Evolutionary conservation across 1,139 yeast species (phyloP).

Genomic region (Kurtzmaniella natalensis): DNA sequence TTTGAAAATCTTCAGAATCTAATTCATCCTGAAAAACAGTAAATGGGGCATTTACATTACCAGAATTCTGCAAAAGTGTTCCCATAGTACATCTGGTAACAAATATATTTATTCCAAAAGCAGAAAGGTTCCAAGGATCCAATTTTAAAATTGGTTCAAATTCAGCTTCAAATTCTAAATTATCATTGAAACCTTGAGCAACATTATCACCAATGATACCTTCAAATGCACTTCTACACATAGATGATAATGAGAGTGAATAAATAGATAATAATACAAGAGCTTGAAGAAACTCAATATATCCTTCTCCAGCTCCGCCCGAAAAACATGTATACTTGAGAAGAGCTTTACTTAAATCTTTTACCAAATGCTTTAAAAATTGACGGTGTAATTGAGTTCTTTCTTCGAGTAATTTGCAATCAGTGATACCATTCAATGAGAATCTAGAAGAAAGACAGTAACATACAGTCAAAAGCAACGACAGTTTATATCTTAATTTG

Average conservation of each 20-base stretch:
- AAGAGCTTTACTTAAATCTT: conserved; percentile 44
- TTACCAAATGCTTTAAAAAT: conserved; percentile 25
- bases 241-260: conserved; percentile 53
- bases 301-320: conserved; percentile 18
- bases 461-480: conserved; percentile 62
- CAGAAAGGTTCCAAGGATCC: conserved; percentile 62
- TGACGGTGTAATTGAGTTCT: conserved; percentile 18
- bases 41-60: conserved; percentile 17
- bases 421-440: conserved; percentile 21
- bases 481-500: conserved; percentile 50
- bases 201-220: conserved; percentile 1
- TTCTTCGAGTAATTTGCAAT: conserved; percentile 14
- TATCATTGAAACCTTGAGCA: not conserved
- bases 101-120: conserved; percentile 55
- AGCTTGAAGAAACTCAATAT: conserved; percentile 62
- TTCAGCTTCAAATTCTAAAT: conserved; percentile 6
- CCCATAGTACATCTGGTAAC: conserved; percentile 43
- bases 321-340: conserved; percentile 22
- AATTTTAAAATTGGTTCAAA: conserved; percentile 21
- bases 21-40: conserved; percentile 28
- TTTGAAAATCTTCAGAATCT: conserved; percentile 43
- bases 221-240: conserved; percentile 19
- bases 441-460: conserved; percentile 60
- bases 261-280: conserved; percentile 59
- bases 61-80: conserved; percentile 11